Evolutionary conservation across 2,329 filamentous ascomycete species (phyloP).

Genomic region (Westerdykella aurantiaca): DNA sequence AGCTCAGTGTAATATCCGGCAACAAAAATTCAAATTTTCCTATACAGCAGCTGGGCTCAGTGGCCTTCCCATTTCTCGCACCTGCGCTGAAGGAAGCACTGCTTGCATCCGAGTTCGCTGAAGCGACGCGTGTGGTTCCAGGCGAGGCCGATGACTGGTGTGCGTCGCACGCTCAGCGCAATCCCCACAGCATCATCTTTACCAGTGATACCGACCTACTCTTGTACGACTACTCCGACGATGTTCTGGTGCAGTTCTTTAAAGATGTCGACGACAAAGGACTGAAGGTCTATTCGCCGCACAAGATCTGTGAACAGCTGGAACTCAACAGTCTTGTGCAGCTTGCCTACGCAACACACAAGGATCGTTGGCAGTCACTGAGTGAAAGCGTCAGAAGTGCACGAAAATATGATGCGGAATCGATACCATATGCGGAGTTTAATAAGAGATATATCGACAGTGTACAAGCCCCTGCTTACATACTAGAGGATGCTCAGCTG

Average conservation of each 20-base stretch:
- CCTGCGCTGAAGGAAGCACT: constrained; percentile 70
- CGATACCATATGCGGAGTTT: constrained; percentile 24
- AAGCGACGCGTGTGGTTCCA: constrained; percentile 56
- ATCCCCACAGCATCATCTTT: constrained; percentile 58
- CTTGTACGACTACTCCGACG: constrained; percentile 60
- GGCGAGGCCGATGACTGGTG: constrained; percentile 84
- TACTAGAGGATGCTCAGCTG: constrained; percentile 1
- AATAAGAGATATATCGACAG: constrained; percentile 21
- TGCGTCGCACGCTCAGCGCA: constrained; percentile 55
- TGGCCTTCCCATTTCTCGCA: constrained; percentile 66
- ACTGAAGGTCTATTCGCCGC: constrained; percentile 40
- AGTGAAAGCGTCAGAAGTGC: constrained; percentile 23
- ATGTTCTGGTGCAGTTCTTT: constrained; percentile 63
- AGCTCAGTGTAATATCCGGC: constrained; percentile 36
- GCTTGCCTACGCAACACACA: constrained; percentile 38
- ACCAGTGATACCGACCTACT: constrained; percentile 87
- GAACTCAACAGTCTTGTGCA: constrained; percentile 37
- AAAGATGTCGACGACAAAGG: constrained; percentile 51
- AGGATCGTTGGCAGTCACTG: constrained; percentile 28
- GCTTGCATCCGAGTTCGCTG: constrained; percentile 38
- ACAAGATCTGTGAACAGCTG: constrained; percentile 43
- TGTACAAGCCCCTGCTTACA: constrained; percentile 4
- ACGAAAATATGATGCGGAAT: constrained; percentile 12
- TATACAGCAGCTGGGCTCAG: constrained; percentile 20
- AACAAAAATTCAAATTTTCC: constrained; percentile 23